Conservation (phyloP, 768 basidiomycete genomes). For the Sporobolomyces roseus region DNA sequence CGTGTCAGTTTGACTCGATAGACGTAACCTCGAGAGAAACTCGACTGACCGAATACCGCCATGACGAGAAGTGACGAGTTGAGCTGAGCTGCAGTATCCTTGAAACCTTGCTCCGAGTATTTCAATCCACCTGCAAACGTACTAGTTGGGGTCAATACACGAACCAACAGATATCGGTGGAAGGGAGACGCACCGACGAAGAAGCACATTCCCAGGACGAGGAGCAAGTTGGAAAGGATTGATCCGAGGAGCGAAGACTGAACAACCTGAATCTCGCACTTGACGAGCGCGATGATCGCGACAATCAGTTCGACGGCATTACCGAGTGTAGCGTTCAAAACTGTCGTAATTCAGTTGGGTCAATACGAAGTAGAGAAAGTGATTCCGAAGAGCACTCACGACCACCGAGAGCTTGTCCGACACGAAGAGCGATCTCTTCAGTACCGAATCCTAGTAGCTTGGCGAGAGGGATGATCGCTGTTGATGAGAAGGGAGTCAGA, state of each 20-base stretch:
- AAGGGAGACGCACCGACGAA: no score
- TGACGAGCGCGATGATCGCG: conserved; percentile 63
- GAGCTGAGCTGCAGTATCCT: conserved; percentile 41
- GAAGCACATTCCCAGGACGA: conserved; percentile 57
- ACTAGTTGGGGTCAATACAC: no score
- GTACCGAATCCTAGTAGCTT: conserved; percentile 58
- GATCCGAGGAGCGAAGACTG: conserved; percentile 67
- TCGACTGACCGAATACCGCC: conserved; percentile 21
- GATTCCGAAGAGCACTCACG: conserved; percentile 34
- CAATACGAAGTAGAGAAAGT: no score
- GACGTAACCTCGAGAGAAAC: no score
- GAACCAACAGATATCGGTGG: no score
- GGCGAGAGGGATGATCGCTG: conserved; percentile 39
- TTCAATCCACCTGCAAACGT: no score
- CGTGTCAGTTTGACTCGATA: no score
- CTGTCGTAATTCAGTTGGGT: no score
- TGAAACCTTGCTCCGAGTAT: conserved; percentile 36
- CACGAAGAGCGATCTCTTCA: conserved; percentile 73
- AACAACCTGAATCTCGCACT: conserved; percentile 70
- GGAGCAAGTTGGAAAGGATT: conserved; percentile 71
- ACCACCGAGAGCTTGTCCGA: conserved; percentile 60
- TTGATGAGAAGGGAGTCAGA: neutral
- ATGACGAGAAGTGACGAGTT: conserved; percentile 44
- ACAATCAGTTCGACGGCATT: conserved; percentile 46
- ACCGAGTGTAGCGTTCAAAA: conserved; percentile 68